Percentiles rank a stretch among this genome's conserved stretches.
phyloP scores from a whole-genome alignment of 345 rosid genomes.

The Linum usitatissimum region DNA sequence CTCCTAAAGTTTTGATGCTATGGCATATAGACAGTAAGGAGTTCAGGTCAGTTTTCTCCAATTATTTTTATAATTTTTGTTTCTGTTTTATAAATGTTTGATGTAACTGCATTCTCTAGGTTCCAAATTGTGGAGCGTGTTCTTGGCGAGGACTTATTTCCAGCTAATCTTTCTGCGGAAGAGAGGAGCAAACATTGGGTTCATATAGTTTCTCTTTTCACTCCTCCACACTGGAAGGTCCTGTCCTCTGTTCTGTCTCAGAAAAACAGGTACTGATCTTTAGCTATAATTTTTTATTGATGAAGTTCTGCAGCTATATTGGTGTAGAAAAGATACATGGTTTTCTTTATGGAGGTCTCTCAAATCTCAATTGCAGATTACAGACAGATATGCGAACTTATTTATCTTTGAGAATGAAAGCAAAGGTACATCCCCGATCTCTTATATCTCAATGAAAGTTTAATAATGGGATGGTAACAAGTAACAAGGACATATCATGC shows the following conservation, averaged over 20 bases:
- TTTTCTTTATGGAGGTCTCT: constrained; percentile 11
- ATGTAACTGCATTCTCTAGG: constrained; percentile 30
- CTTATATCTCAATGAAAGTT: background rate
- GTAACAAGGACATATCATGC: too few species aligned
- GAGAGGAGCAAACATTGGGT: constrained; percentile 76
- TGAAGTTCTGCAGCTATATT: constrained; percentile 10
- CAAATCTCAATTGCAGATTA: constrained; percentile 45
- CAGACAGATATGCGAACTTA: constrained; percentile 58
- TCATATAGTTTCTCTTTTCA: constrained; percentile 55
- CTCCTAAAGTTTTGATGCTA: constrained; percentile 73
- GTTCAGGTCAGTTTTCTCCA: constrained; percentile 41
- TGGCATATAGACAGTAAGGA: constrained; percentile 68
- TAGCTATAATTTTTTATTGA: background rate
- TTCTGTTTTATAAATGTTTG: background rate
- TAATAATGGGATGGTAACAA: background rate
- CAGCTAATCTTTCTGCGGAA: constrained; percentile 41
- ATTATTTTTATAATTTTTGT: constrained; percentile 9
- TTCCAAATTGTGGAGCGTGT: constrained; percentile 63
- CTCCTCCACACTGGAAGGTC: constrained; percentile 57
- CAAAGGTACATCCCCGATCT: constrained; percentile 28
- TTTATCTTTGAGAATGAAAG: constrained; percentile 48
- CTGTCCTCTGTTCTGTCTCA: constrained; percentile 54
- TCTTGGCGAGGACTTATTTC: constrained; percentile 65
- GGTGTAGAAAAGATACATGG: constrained; percentile 8
- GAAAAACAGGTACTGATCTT: constrained; percentile 50